Base-by-base conservation (phyloP, 345 rosid genomes). In the Lepidium sativum region DNA sequence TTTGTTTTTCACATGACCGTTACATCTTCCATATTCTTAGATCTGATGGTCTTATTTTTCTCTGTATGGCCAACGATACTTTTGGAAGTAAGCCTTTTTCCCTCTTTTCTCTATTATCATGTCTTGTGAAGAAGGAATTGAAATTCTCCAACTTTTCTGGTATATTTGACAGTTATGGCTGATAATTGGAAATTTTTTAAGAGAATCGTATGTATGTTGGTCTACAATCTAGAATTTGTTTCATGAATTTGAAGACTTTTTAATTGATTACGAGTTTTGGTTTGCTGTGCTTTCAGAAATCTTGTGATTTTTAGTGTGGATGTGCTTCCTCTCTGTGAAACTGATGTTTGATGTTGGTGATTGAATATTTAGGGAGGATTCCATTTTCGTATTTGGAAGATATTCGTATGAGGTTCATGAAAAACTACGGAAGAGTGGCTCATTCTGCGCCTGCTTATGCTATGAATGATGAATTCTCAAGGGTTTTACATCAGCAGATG, bases 401-500 rank as follows among this genome's bases (percentile, higher is more conserved):
- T 65, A 78, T 90, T 54, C 97, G 84, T 27, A 90, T 88, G 97
- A 83, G 97, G 70, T 90, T 94, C 75, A 90, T 90, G 97, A 94
- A 94, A 77, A 94, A 94, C 74, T 94, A 94, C 41, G 86, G 95
- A 2, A 85, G 77, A 78, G 95, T 94, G 25, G 95, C 91, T 14
- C 82, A 68, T 65, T 64, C 79, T 75, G 96, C 95, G 2, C 96
- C 96, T 60, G 97, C 99, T 40, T 94, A 94, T 68, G 92, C 96
- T 0, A 86, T 94, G 99, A 94, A 90, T 69, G 97, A 94, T 79
- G 99, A 94, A n/a, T 94, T 94, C 67, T 91, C 99, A 2, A 85
- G 97, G 81, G 97, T 88, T 53, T 80, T 94, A 82, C 99, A 94
- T 79, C 97, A 88, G 84, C 97, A 94, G 77, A 94, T 94, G 97